phyloP scores from a whole-genome alignment of 2,329 filamentous ascomycete species.

The Penicillium frequentans region DNA sequence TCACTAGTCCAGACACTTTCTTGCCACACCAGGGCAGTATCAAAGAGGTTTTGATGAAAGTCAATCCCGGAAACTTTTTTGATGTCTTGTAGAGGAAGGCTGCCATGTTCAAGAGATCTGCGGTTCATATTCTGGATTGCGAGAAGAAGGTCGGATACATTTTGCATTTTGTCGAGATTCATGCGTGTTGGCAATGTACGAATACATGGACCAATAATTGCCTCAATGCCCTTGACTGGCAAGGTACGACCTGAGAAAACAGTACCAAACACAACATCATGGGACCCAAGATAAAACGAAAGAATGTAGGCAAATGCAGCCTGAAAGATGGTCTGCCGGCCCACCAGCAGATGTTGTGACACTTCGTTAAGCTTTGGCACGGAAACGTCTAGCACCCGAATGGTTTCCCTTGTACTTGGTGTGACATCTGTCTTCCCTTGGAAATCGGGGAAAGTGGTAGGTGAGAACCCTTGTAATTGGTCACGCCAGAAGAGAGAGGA shows the following conservation, averaged over 20 bases:
- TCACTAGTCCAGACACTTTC: slow-evolving; percentile 58
- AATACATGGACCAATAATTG: slow-evolving; percentile 77
- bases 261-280: slow-evolving; percentile 72
- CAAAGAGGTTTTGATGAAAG: slow-evolving; percentile 62
- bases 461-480: slow-evolving; percentile 59
- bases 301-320: slow-evolving; percentile 68
- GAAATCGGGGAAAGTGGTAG: slow-evolving; percentile 60
- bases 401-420: slow-evolving; percentile 26
- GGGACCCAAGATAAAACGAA: slow-evolving; percentile 60
- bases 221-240: slow-evolving; percentile 68
- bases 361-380: slow-evolving; percentile 35
- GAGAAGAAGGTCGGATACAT: slow-evolving; percentile 61
- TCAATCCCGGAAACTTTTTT: slow-evolving; percentile 59
- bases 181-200: slow-evolving; percentile 71
- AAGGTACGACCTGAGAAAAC: slow-evolving; percentile 80
- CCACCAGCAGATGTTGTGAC: slow-evolving; percentile 50
- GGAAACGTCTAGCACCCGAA: slow-evolving; percentile 36
- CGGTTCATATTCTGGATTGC: slow-evolving; percentile 67
- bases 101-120: slow-evolving; percentile 62
- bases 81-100: slow-evolving; percentile 68
- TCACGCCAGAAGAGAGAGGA: slow-evolving; percentile 69
- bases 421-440: slow-evolving; percentile 38
- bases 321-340: slow-evolving; percentile 74
- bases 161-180: slow-evolving; percentile 54
- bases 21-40: slow-evolving; percentile 81